These are phyloP conservation scores for Dissophora ornata DNA, from an alignment of 192 early-diverging fungal genomes.

Conservation along the genomic window DNA sequence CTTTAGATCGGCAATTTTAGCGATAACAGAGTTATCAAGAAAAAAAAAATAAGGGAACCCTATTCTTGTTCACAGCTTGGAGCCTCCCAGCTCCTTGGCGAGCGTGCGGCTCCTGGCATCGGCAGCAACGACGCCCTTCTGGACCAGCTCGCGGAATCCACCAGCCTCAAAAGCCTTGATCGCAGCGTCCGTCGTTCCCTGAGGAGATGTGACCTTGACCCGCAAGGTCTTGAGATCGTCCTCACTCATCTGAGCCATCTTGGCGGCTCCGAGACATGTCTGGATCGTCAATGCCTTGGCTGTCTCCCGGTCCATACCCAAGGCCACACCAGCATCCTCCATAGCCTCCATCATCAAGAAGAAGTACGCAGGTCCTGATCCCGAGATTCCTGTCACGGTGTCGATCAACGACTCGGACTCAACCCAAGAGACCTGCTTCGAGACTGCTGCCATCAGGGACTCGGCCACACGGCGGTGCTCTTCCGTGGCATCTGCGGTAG, in stretches of 20 bases:
- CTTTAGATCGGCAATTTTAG: too few relatives aligned
- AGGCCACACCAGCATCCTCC: constrained; percentile 82
- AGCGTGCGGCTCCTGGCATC: constrained; percentile 76
- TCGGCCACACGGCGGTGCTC: constrained; percentile 76
- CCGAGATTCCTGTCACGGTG: constrained; percentile 87
- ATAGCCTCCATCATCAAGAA: constrained; percentile 92
- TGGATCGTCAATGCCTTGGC: constrained; percentile 88
- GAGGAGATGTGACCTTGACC: constrained; percentile 90
- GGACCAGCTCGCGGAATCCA: constrained; percentile 65
- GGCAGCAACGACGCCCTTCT: constrained; percentile 74
- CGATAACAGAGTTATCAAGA: too few relatives aligned
- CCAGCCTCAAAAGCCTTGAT: constrained; percentile 80
- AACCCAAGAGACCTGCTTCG: constrained; percentile 87
- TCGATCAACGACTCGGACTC: constrained; percentile 84
- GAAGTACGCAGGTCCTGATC: constrained; percentile 96
- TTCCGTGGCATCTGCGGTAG: constrained; percentile 67
- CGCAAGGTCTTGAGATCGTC: constrained; percentile 83
- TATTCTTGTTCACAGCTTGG: constrained; percentile 40
- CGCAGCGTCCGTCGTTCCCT: constrained; percentile 95
- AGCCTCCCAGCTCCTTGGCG: constrained; percentile 69
- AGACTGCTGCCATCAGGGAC: constrained; percentile 80
- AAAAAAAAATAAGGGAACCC: too few relatives aligned
- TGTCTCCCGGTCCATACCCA: constrained; percentile 79
- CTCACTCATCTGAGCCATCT: constrained; percentile 78
- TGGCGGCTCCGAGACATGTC: constrained; percentile 93